Percentiles rank a stretch among this genome's conserved stretches.
phyloP scores from a whole-genome alignment of 1,284 basidiomycete genomes.

The Termitomyces sp. region DNA sequence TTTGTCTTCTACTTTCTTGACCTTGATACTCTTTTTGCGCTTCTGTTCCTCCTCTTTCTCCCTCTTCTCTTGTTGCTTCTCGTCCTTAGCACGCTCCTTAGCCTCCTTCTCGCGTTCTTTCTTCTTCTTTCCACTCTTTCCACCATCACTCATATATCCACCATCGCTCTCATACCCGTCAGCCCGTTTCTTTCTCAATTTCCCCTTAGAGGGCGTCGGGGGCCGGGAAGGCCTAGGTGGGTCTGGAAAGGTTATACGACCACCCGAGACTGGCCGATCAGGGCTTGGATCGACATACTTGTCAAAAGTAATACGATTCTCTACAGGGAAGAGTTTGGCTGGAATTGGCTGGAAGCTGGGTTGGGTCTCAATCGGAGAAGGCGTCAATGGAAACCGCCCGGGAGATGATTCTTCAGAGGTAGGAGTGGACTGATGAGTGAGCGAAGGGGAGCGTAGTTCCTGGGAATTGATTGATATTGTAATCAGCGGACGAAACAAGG shows the following conservation, averaged over 20 bases:
- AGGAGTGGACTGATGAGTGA: constrained; percentile 28
- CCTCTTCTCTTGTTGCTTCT: constrained; percentile 34
- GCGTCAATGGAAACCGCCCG: constrained; percentile 17
- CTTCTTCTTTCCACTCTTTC: constrained; percentile 36
- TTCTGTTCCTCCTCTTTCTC: constrained; percentile 30
- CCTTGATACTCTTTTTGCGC: constrained; percentile 42
- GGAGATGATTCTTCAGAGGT: constrained; percentile 28
- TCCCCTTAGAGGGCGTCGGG: constrained; percentile 32
- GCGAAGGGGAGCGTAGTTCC: constrained; percentile 23
- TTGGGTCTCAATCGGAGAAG: constrained; percentile 6
- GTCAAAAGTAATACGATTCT: constrained; percentile 6
- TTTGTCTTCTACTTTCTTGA: constrained; percentile 27
- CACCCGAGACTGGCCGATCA: not conserved
- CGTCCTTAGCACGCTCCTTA: constrained; percentile 24
- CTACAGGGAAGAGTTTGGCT: constrained; percentile 2
- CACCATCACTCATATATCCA: constrained; percentile 43
- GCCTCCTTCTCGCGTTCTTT: constrained; percentile 22
- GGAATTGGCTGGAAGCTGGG: constrained; percentile 8
- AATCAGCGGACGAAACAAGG: not conserved
- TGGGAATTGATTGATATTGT: not conserved
- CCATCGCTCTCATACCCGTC: constrained; percentile 55
- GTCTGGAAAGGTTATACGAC: constrained; percentile 18
- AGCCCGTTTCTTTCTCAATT: constrained; percentile 33
- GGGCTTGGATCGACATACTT: not conserved
- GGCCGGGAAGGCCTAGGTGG: constrained; percentile 22